phyloP scores from a whole-genome alignment of 1,284 basidiomycete genomes.

The Ceratobasidium sp. region DNA sequence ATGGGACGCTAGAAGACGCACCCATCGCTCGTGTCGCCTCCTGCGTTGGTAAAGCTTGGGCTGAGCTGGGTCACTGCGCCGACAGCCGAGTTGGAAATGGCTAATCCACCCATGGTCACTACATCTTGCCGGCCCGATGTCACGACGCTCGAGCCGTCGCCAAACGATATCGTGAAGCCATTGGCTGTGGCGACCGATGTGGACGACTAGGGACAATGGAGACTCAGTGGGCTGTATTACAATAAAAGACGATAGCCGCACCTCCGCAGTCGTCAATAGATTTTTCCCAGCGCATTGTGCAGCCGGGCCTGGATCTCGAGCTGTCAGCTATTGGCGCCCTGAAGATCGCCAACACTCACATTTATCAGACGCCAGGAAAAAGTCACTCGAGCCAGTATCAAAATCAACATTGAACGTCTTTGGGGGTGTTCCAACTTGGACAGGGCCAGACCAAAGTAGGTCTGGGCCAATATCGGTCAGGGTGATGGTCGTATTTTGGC shows the following conservation, averaged over 20 bases:
- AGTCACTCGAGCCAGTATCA: constrained; percentile 34
- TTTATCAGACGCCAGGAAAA: constrained; percentile 40
- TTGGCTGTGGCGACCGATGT: constrained; percentile 33
- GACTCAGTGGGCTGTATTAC: not conserved
- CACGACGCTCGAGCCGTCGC: constrained; percentile 26
- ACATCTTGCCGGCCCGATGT: constrained; percentile 19
- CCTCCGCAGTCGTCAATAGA: constrained; percentile 3
- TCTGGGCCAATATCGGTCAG: constrained; percentile 38
- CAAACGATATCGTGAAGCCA: constrained; percentile 30
- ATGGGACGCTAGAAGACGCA: not conserved
- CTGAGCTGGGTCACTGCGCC: constrained; percentile 39
- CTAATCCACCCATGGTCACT: constrained; percentile 26
- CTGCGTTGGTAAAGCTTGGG: constrained; percentile 40
- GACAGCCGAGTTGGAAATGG: constrained; percentile 35
- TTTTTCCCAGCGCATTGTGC: constrained; percentile 42
- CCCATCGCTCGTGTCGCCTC: constrained; percentile 38
- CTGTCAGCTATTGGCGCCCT: not conserved
- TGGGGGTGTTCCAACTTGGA: constrained; percentile 34
- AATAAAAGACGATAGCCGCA: not conserved
- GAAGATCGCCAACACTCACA: not conserved
- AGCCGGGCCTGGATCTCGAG: constrained; percentile 15
- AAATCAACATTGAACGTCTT: constrained; percentile 41
- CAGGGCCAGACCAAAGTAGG: constrained; percentile 31
- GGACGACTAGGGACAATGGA: constrained; percentile 12
- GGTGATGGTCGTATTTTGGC: constrained; percentile 38